Base-by-base conservation (phyloP, 2,329 filamentous ascomycete genomes). In the Diaporthe vaccinii region DNA sequence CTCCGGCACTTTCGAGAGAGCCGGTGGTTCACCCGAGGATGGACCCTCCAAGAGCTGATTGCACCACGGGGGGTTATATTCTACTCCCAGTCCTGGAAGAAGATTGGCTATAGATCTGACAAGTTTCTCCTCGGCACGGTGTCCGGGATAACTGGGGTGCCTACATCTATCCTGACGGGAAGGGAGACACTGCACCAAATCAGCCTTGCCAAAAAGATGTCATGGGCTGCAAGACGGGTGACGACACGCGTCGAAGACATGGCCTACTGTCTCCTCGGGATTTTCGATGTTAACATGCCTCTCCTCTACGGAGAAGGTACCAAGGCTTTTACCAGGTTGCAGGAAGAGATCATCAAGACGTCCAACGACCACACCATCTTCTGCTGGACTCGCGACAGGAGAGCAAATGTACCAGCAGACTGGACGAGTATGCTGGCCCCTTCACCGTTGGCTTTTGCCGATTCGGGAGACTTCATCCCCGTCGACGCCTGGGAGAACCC, bases 241-340 rank as follows among this genome's bases (percentile, higher is more conserved):
- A 80, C 77, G 10, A 79, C 74, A 9, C 75, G 78, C 2, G 28
- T 73, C 71, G 76, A 80, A 69, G 79, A 82, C 75, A 69, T 73
- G 17, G 80, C 80, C 2, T 81, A 81, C 28, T 74, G 72, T 41
- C 55, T 76, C 9, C 51, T 76, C 1, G 80, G 79, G 0, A 74
- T 82, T 5, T 81, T 82, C 53, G 77, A 76, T 55, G 75, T 82
- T 14, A 80, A 79, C 28, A 81, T 82, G 78, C 76, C 80, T 14
- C 72, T 82, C 46, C 76, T 82, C 2, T 82, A 81, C 36, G 80
- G 81, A 22, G 80, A 82, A 59, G 79, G 79, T 25, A 15, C n/a
- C 7, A 79, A 77, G 39, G 78, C 79, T 5, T 81, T 80, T 34
- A 55, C 71, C 36, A 72, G 79, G 28, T 75, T 81, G 5, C 79